Percentiles rank a stretch among this genome's conserved stretches.
Conservation (phyloP, 768 basidiomycete genomes). For the Psilocybe sp. region DNA sequence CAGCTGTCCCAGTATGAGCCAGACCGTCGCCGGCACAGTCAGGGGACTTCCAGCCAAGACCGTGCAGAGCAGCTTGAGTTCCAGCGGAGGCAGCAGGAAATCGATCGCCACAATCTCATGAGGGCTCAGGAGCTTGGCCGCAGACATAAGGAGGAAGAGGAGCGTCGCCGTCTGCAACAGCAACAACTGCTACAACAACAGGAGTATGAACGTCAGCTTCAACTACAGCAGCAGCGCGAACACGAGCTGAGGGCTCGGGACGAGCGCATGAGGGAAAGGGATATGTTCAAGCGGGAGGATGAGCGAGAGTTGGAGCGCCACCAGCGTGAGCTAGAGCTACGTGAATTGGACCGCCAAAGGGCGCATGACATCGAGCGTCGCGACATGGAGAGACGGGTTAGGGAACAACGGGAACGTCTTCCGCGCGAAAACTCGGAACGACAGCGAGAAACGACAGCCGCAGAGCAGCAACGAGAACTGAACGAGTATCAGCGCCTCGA, state of each 20-base stretch:
- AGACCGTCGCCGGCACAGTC: constrained; percentile 5
- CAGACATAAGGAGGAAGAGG: constrained; percentile 2
- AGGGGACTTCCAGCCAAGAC: background rate
- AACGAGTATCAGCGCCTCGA: constrained; percentile 20
- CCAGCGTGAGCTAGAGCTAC: constrained; percentile 10
- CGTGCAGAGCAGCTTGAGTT: constrained; percentile 11
- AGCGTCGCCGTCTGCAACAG: constrained; percentile 8
- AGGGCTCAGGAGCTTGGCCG: constrained; percentile 2
- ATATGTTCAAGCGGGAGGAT: constrained; percentile 4
- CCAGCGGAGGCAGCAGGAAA: constrained; percentile 9
- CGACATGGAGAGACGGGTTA: too few relatives aligned
- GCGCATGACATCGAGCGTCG: too few relatives aligned
- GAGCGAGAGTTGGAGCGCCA: constrained; percentile 9
- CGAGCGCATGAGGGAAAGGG: constrained; percentile 13
- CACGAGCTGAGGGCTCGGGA: constrained; percentile 10
- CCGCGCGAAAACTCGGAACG: constrained; percentile 4
- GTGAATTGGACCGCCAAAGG: constrained; percentile 7
- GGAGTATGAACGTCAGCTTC: constrained; percentile 4
- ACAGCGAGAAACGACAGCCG: constrained; percentile 15
- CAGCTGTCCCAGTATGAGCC: background rate
- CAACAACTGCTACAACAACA: constrained; percentile 19
- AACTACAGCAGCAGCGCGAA: constrained; percentile 13
- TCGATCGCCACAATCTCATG: background rate
- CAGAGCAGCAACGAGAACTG: constrained; percentile 23
- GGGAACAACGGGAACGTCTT: too few relatives aligned